Evolutionary conservation across 805 yeast genomes (phyloP), one percentile per base, ranked within the genome.

Genomic region (Wickerhamiella nectarea): DNA sequence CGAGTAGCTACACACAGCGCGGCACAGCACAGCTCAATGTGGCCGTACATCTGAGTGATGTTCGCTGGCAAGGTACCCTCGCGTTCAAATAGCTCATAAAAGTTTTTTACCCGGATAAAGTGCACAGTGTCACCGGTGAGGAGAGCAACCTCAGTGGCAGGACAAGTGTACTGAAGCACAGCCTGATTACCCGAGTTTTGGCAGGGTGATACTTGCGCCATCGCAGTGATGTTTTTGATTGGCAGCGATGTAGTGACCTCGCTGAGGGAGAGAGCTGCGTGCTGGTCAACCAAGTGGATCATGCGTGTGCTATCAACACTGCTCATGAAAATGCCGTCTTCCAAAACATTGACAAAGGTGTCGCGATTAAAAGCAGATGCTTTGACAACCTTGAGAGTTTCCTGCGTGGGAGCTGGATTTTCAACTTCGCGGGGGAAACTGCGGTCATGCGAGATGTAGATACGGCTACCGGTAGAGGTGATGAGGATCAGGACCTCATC

Each of bases 11-110:
- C 75, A 50, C 81, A 80, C 41, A 91, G 67, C 9, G 95, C 81
- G 1, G 91, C 78, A 0, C 95, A 79, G 56, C 96, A 89, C 3
- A 94, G 78, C 59, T 93, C 98, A 42, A 82, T 77, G 41, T 78
- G 71, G 5, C 97, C 96, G 58, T 85, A 86, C 44, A 81, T 79
- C 38, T 74, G 72, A 14, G 79, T 75, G 56, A 84, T 84, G 34
- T 50, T 48, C 41, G 78, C 71, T 42, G 76, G 70, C 42, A 83
- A 72, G 17, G 80, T 76, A 40, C 77, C 75, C 45, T 83, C 64
- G 0, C 80, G 62, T 56, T 80, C 80, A 50, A 89, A 71, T 4
- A 85, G 71, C 57, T 79, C 72, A 57, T 80, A 87, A 6, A 95
- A 91, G 2, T 86, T 79, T 58, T 85, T 72, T 52, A 78, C 78